These are phyloP conservation scores for Rhizophagus prolifer DNA, from an alignment of 192 early-diverging fungal genomes.

Conservation along the genomic window DNA sequence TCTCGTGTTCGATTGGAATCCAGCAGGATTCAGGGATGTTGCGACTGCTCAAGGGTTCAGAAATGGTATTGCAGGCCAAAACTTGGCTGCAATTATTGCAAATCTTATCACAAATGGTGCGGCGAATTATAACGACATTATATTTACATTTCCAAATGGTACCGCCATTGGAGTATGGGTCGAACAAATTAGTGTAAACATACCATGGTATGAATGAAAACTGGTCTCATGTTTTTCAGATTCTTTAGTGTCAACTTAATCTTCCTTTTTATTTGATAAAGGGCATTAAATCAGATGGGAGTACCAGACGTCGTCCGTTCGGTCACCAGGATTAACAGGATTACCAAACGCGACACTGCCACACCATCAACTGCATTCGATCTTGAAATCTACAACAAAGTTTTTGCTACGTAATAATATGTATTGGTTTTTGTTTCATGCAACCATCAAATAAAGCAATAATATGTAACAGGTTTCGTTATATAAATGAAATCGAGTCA, in stretches of 20 bases:
- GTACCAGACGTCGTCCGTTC: background rate
- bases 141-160: slow-evolving; percentile 24
- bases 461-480: no score
- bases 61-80: slow-evolving; percentile 11
- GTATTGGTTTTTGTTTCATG: no score
- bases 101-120: slow-evolving; percentile 19
- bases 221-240: slow-evolving; percentile 12
- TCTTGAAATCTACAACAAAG: no score
- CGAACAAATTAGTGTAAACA: background rate
- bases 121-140: background rate
- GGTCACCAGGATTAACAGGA: slow-evolving; percentile 2
- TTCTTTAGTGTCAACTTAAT: slow-evolving; percentile 10
- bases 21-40: background rate
- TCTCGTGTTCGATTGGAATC: slow-evolving; percentile 17
- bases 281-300: background rate
- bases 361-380: no score
- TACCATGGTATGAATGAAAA: slow-evolving; percentile 18
- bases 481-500: no score
- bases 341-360: no score
- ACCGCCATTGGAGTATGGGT: background rate
- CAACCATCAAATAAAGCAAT: no score
- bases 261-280: background rate
- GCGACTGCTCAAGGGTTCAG: background rate
- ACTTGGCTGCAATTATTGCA: background rate
- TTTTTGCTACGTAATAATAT: no score